Percentiles rank a stretch among this genome's conserved stretches.
Conservation (phyloP, 106 monocot species). For the Xerophyta viscosa region DNA sequence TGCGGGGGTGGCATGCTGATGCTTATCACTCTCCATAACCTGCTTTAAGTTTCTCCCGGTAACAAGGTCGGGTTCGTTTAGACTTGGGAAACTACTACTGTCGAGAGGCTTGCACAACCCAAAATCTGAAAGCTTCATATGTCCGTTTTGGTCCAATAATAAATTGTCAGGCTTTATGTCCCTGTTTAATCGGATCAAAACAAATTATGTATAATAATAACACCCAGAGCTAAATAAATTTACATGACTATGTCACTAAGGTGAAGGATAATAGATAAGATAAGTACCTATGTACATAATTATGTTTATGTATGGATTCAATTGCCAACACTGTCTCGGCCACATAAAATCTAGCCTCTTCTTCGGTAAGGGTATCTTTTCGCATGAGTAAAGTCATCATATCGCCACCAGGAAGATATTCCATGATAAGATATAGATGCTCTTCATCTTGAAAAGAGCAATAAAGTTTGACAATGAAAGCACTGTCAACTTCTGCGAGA, state of each 20-base stretch:
- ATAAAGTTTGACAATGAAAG: constrained; percentile 29
- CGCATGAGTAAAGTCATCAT: constrained; percentile 41
- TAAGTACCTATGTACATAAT: constrained; percentile 49
- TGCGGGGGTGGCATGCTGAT: constrained; percentile 3
- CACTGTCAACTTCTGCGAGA: constrained; percentile 38
- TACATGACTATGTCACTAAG: too few species aligned
- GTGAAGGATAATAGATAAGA: not conserved
- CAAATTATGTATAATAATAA: not conserved
- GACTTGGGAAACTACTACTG: constrained; percentile 30
- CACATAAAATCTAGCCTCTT: constrained; percentile 52
- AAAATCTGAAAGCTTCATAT: constrained; percentile 65
- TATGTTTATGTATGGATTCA: constrained; percentile 54
- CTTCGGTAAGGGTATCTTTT: constrained; percentile 47
- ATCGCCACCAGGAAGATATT: constrained; percentile 63
- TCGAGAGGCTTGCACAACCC: constrained; percentile 53
- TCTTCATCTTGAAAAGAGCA: too few species aligned
- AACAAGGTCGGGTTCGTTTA: constrained; percentile 29
- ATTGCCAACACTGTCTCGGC: constrained; percentile 47
- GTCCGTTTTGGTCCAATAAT: constrained; percentile 42
- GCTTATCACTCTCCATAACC: constrained; percentile 14
- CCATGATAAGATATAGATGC: constrained; percentile 50
- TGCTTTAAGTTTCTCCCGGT: constrained; percentile 6
- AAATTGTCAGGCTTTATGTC: constrained; percentile 64
- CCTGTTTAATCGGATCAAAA: constrained; percentile 11
- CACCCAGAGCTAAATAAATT: too few species aligned